Percentiles rank a stretch among this genome's conserved stretches.
phyloP scores from a whole-genome alignment of 192 early-diverging fungal genomes.

The Coemansia sp. region DNA sequence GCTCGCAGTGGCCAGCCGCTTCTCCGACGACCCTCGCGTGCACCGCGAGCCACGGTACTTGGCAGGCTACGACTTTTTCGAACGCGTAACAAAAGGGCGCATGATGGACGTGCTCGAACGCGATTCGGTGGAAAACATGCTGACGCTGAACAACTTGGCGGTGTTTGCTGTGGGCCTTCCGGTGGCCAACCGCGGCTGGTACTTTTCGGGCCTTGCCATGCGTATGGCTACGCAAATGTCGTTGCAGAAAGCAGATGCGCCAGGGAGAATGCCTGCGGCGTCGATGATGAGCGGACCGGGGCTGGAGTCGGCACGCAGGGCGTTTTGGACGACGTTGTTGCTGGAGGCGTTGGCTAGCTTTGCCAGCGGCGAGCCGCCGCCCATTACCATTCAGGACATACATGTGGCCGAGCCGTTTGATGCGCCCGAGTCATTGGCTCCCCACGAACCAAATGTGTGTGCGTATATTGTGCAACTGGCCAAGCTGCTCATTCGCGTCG shows the following conservation, averaged over 20 bases:
- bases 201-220: slow-evolving; percentile 52
- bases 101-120: slow-evolving; percentile 54
- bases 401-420: slow-evolving; percentile 53
- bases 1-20: slow-evolving; percentile 47
- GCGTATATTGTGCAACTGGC: slow-evolving; percentile 44
- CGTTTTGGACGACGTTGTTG: slow-evolving; percentile 54
- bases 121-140: slow-evolving; percentile 52
- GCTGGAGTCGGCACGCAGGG: slow-evolving; percentile 49
- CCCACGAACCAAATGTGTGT: slow-evolving; percentile 27
- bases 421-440: slow-evolving; percentile 24
- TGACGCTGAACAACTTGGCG: slow-evolving; percentile 53
- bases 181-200: slow-evolving; percentile 54
- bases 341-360: slow-evolving; percentile 54
- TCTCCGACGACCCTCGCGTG: slow-evolving; percentile 50
- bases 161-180: slow-evolving; percentile 52
- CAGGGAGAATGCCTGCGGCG: slow-evolving; percentile 47
- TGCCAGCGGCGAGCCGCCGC: slow-evolving; percentile 54
- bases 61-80: slow-evolving; percentile 49
- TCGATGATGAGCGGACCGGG: slow-evolving; percentile 54
- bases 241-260: slow-evolving; percentile 52
- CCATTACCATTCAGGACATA: slow-evolving; percentile 50
- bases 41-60: slow-evolving; percentile 45
- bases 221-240: slow-evolving; percentile 58
- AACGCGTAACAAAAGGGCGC: slow-evolving; percentile 40
- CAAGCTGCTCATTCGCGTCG: slow-evolving; percentile 48